Evolutionary conservation across 768 basidiomycete species (phyloP).

Genomic region (Boletus rufocinnamomeus): DNA sequence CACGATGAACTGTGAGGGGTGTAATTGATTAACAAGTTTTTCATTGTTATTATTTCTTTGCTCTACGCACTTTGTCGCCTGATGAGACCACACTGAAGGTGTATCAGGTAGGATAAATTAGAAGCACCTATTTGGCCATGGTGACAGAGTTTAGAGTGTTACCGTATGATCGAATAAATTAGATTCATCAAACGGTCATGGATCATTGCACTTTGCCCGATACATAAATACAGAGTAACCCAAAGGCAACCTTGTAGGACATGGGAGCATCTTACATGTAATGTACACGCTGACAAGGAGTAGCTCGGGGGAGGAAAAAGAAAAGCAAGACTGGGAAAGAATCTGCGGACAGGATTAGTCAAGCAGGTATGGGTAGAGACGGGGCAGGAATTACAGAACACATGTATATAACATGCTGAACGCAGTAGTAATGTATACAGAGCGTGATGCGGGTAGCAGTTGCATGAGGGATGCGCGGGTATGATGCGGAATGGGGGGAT

Average conservation of each 20-base stretch:
- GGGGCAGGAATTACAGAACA: conserved; percentile 9
- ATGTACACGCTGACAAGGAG: conserved; percentile 4
- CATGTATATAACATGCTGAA: conserved; percentile 15
- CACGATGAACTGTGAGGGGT: conserved; percentile 55
- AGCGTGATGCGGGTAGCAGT: conserved; percentile 3
- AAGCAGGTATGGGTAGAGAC: conserved; percentile 3
- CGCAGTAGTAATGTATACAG: conserved; percentile 12
- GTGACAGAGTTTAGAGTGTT: conserved; percentile 3
- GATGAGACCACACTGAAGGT: not conserved
- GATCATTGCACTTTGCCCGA: not conserved
- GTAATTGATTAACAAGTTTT: conserved; percentile 5
- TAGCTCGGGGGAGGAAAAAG: too few relatives aligned
- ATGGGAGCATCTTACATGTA: conserved; percentile 6
- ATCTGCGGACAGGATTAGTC: not conserved
- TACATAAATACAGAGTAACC: not conserved
- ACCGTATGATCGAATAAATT: not conserved
- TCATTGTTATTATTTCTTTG: conserved; percentile 12
- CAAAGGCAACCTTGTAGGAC: not conserved
- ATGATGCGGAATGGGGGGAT: conserved; percentile 7
- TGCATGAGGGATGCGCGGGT: conserved; percentile 9
- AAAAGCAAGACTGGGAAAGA: not conserved
- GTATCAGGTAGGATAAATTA: conserved; percentile 19
- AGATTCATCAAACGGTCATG: not conserved
- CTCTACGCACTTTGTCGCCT: not conserved
- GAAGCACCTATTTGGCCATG: conserved; percentile 8